Evolutionary conservation across 345 rosid species (phyloP), one percentile per base, ranked within the genome.

Genomic region (Arabis hirsuta): DNA sequence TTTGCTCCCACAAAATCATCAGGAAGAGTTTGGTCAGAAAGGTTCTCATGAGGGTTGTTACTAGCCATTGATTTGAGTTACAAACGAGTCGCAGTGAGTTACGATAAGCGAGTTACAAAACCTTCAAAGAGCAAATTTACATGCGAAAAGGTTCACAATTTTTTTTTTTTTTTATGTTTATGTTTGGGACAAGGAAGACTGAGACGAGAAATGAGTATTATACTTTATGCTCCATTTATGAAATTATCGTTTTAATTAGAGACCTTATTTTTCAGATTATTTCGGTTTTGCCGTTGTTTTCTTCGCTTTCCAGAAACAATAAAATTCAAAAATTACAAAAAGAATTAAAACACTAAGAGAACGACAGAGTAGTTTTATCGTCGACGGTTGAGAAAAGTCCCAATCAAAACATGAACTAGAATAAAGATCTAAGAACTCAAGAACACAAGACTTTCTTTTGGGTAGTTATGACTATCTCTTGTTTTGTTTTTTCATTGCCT

Each of bases 1-100:
- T 86, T 81, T 90, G 98, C 74, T 88, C 97, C 97, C 52, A 96
- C 80, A 86, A 96, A 96, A 78, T 96, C 98, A 72, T 96, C 98
- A 29, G 83, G n/a, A 3, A 91, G 79, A 26, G 88, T 44, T 77
- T 59, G 73, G 73, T 72, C 77, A 6, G 77, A 61, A 44, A 65
- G 76, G 27, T 65, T 67, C 12, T 85, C 94, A 51, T 84, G 79
- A 47, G 85, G 88, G 59, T 92, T 96, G 75, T 85, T 73, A 58
- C 68, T 89, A 44, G 99, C 90, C 99, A 96, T 96, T 29, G 41
- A 73, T 39, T 43, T 31, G 32, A 55, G 48, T 14, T 43, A 62
- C 11, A 50, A 61, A 10, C 29, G 81, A 78, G 81, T 69, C 55
- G 32, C 2, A 24, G 54, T 60, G 73, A 78, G 86, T 78, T 13